phyloP scores from a whole-genome alignment of 2,329 filamentous ascomycete genomes.

The Waltergamsia citrina region DNA sequence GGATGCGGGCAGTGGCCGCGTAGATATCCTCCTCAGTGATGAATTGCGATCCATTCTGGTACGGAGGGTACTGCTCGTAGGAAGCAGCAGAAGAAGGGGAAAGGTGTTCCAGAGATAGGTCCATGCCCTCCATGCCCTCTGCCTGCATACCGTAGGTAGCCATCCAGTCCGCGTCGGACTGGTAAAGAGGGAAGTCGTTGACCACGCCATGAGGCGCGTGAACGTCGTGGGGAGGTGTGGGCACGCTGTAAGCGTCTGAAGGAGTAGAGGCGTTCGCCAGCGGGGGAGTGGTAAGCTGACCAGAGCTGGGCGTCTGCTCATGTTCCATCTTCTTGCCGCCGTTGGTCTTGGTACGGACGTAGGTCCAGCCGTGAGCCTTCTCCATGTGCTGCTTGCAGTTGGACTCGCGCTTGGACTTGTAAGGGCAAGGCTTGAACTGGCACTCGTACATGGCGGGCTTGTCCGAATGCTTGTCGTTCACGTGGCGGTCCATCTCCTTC shows the following conservation, averaged over 20 bases:
- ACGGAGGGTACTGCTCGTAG: slow-evolving; percentile 47
- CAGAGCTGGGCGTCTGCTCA: slow-evolving; percentile 31
- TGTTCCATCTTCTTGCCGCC: slow-evolving; percentile 46
- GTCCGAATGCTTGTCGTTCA: slow-evolving; percentile 89
- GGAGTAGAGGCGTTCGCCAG: slow-evolving; percentile 55
- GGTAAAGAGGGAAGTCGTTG: slow-evolving; percentile 40
- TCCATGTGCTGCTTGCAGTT: slow-evolving; percentile 99
- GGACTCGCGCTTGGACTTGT: slow-evolving; percentile 90
- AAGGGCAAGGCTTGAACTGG: slow-evolving; percentile 73
- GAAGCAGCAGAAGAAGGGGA: slow-evolving; percentile 26
- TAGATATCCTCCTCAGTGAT: slow-evolving; percentile 55
- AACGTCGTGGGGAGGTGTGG: slow-evolving; percentile 47
- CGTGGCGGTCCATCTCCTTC: slow-evolving; percentile 92
- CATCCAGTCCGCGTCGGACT: slow-evolving; percentile 35
- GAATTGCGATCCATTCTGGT: slow-evolving; percentile 53
- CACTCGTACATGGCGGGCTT: slow-evolving; percentile 78
- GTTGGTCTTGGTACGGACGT: slow-evolving; percentile 87
- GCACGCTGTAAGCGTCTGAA: slow-evolving; percentile 39
- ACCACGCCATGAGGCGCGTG: slow-evolving; percentile 15
- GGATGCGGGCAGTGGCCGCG: slow-evolving; percentile 45
- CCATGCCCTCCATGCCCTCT: slow-evolving; percentile 28
- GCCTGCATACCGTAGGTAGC: slow-evolving; percentile 18
- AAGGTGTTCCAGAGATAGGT: slow-evolving; percentile 25
- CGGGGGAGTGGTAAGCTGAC: slow-evolving; percentile 46
- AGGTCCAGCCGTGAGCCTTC: slow-evolving; percentile 87